Evolutionary conservation across 768 basidiomycete genomes (phyloP).

Genomic region (Mrakia frigida): DNA sequence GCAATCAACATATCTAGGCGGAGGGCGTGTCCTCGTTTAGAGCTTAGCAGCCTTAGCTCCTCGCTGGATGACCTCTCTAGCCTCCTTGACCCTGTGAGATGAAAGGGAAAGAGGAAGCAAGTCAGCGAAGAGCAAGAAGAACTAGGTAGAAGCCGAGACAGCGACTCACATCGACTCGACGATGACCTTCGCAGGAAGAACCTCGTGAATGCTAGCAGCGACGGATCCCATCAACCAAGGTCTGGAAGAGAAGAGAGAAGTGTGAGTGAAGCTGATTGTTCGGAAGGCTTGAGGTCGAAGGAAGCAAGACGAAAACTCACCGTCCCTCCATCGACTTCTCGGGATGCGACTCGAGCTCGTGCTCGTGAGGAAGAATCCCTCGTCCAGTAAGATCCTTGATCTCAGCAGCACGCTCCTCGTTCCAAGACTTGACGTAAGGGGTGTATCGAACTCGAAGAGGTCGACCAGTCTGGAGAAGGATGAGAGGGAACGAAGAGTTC

Average conservation of each 20-base stretch:
- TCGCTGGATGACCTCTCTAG: constrained; percentile 11
- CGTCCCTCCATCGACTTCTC: constrained; percentile 57
- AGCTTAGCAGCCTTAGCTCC: constrained; percentile 24
- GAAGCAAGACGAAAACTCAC: not conserved
- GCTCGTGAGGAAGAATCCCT: constrained; percentile 70
- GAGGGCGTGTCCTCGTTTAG: not conserved
- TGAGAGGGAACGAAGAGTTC: not conserved
- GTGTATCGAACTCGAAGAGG: constrained; percentile 80
- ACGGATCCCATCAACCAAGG: constrained; percentile 83
- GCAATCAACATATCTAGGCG: not conserved
- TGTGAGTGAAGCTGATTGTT: not conserved
- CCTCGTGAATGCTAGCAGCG: constrained; percentile 55
- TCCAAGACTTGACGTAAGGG: constrained; percentile 73
- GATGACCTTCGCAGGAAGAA: constrained; percentile 76
- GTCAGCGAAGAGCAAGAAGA: not conserved
- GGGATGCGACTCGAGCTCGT: constrained; percentile 71
- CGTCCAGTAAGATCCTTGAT: constrained; percentile 74
- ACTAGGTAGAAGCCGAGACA: not conserved
- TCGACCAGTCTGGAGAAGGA: constrained; percentile 58
- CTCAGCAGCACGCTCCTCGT: constrained; percentile 65
- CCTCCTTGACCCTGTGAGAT: constrained; percentile 2
- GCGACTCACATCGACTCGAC: constrained; percentile 63
- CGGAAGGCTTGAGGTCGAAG: not conserved
- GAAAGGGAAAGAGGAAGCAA: not conserved
- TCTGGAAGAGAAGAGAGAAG: constrained; percentile 13